phyloP scores from a whole-genome alignment of 2,329 filamentous ascomycete species.

The Penicillium olsonii region DNA sequence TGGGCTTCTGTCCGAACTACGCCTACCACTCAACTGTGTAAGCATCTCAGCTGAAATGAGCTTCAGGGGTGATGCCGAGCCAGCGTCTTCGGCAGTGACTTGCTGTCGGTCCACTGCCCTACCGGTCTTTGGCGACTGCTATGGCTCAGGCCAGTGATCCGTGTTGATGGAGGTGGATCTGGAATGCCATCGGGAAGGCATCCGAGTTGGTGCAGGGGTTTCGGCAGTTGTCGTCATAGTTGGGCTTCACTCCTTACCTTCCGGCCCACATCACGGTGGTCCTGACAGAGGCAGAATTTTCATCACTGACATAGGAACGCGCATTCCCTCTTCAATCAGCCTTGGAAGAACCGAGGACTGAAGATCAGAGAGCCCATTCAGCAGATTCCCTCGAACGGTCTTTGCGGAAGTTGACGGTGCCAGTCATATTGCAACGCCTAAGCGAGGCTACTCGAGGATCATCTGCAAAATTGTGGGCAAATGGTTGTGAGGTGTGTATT shows the following conservation, averaged over 20 bases:
- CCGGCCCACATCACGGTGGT: background rate
- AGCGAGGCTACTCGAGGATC: no score
- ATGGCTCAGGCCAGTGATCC: background rate
- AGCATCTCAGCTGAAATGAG: background rate
- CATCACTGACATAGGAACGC: background rate
- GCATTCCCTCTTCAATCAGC: background rate
- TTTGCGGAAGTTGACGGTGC: no score
- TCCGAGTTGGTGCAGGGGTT: background rate
- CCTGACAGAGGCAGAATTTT: background rate
- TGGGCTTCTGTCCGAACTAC: background rate
- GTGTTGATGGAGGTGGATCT: no score
- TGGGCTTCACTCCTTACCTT: background rate
- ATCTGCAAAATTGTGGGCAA: no score
- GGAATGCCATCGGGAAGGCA: no score
- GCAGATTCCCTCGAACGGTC: no score
- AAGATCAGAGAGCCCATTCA: constrained; percentile 1
- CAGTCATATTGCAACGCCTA: no score
- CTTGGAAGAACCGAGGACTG: constrained; percentile 1
- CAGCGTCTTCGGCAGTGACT: background rate
- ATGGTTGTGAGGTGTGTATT: no score
- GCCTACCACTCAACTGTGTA: background rate
- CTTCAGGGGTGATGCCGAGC: no score
- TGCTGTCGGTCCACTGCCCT: background rate
- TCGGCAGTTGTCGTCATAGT: constrained; percentile 1
- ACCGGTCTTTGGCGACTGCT: background rate